Evolutionary conservation across 2,329 filamentous ascomycete species (phyloP).

Genomic region (Ceratocystis variospora): DNA sequence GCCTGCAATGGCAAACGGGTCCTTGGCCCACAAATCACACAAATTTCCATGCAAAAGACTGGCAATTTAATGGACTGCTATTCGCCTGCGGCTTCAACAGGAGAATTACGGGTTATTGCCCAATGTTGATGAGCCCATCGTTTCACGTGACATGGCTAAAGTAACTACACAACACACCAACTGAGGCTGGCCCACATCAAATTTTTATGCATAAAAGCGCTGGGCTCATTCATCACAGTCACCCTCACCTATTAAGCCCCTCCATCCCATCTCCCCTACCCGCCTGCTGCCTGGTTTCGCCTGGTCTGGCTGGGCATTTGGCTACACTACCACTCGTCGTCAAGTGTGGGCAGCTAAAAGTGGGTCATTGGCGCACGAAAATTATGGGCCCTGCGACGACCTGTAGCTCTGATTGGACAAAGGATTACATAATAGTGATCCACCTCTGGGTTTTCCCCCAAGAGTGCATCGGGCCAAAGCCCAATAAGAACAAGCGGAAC

Average conservation of each 20-base stretch:
- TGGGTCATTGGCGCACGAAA: slow-evolving; percentile 17
- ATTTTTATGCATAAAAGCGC: too few species aligned
- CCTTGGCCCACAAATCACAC: neutral
- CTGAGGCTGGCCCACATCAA: too few species aligned
- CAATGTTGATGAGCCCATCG: too few species aligned
- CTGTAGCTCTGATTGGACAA: slow-evolving; percentile 7
- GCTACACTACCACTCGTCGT: slow-evolving; percentile 11
- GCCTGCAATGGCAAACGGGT: neutral
- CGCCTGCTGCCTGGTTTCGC: neutral
- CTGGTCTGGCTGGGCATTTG: neutral
- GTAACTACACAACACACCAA: too few species aligned
- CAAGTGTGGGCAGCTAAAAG: slow-evolving; percentile 17
- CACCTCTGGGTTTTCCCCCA: slow-evolving; percentile 7
- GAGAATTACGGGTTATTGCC: too few species aligned
- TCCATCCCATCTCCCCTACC: neutral
- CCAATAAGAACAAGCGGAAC: slow-evolving; percentile 2
- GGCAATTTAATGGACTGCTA: too few species aligned
- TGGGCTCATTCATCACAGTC: too few species aligned
- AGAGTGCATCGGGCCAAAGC: slow-evolving; percentile 6
- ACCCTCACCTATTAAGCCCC: neutral
- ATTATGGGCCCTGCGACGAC: slow-evolving; percentile 7
- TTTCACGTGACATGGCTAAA: too few species aligned
- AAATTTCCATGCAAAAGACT: neutral
- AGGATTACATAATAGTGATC: slow-evolving; percentile 8
- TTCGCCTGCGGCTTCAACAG: too few species aligned